Percentiles rank a stretch among this genome's conserved stretches.
Evolutionary conservation across 208 protist species (phyloP).

Genomic region (Leishmania aethiopica): DNA sequence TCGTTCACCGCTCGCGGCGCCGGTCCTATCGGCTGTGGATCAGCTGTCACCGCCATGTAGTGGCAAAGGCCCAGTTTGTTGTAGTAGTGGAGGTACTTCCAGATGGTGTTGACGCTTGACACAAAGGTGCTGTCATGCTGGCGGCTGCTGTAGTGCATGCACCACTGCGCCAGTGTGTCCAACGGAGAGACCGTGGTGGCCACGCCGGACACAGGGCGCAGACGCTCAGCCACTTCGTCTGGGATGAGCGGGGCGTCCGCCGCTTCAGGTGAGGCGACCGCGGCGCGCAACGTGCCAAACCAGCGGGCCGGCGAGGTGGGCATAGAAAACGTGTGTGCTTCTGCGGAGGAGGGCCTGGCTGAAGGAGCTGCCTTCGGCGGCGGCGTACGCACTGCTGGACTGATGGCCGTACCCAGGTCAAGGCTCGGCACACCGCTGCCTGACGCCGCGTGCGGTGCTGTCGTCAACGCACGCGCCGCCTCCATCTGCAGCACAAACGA

Average conservation of each 20-base stretch:
- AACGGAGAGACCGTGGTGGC: background rate
- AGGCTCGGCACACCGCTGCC: slow-evolving; percentile 1
- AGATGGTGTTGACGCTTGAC: slow-evolving; percentile 79
- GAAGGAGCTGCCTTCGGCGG: background rate
- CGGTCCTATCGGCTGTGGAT: slow-evolving; percentile 59
- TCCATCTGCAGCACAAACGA: slow-evolving; percentile 61
- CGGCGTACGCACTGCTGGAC: background rate
- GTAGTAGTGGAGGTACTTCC: slow-evolving; percentile 74
- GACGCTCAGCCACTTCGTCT: slow-evolving; percentile 15
- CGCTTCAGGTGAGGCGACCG: background rate
- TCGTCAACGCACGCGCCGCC: slow-evolving; percentile 20
- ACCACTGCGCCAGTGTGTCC: slow-evolving; percentile 21
- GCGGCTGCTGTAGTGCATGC: slow-evolving; percentile 43
- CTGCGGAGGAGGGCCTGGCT: background rate
- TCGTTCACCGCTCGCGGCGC: slow-evolving; percentile 58
- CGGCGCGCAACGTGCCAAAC: background rate
- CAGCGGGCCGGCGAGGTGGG: background rate
- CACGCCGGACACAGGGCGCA: slow-evolving; percentile 1
- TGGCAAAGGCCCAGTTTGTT: slow-evolving; percentile 65
- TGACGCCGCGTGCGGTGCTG: background rate
- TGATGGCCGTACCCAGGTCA: background rate
- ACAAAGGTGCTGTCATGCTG: slow-evolving; percentile 86
- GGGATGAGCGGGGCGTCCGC: background rate
- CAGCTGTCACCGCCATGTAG: slow-evolving; percentile 61
- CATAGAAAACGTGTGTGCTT: background rate